phyloP scores from a whole-genome alignment of 805 yeast species.

The Sungouiozyma ichnusensis region DNA sequence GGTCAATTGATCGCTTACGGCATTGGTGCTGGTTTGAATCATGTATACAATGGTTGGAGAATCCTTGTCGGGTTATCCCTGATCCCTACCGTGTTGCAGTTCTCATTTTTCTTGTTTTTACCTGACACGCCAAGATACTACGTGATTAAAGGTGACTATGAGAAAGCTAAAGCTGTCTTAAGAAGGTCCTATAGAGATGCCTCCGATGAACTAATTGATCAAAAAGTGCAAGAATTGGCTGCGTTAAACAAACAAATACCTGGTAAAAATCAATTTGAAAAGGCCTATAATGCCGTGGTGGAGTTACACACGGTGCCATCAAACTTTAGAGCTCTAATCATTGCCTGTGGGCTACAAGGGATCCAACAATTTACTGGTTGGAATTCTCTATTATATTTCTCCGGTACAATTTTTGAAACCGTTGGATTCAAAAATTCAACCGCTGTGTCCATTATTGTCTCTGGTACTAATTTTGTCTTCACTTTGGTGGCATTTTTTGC shows the following conservation, averaged over 20 bases:
- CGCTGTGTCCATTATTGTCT: conserved; percentile 88
- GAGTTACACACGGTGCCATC: conserved; percentile 60
- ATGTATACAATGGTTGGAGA: conserved; percentile 82
- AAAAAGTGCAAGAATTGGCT: conserved; percentile 57
- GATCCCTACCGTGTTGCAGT: conserved; percentile 75
- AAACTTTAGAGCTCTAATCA: conserved; percentile 77
- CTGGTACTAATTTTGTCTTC: conserved; percentile 88
- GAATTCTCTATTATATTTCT: conserved; percentile 92
- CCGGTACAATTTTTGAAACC: conserved; percentile 82
- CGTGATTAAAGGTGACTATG: conserved; percentile 56
- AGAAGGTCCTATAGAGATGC: conserved; percentile 53
- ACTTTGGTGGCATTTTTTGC: conserved; percentile 78
- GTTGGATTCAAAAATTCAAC: conserved; percentile 84
- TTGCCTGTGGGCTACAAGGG: conserved; percentile 91
- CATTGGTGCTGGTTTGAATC: conserved; percentile 76
- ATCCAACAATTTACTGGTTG: conserved; percentile 96
- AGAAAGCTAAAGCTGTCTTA: conserved; percentile 58
- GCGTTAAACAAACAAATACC: conserved; percentile 36
- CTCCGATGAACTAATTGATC: conserved; percentile 50
- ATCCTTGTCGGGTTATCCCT: conserved; percentile 82
- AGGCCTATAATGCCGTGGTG: conserved; percentile 50
- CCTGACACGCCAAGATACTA: conserved; percentile 95
- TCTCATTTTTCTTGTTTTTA: conserved; percentile 65
- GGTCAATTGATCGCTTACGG: conserved; percentile 94
- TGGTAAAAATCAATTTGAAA: conserved; percentile 38